Evolutionary conservation across 768 basidiomycete species (phyloP), one percentile per base, ranked within the genome.

Genomic region (Tylopilus felleus): DNA sequence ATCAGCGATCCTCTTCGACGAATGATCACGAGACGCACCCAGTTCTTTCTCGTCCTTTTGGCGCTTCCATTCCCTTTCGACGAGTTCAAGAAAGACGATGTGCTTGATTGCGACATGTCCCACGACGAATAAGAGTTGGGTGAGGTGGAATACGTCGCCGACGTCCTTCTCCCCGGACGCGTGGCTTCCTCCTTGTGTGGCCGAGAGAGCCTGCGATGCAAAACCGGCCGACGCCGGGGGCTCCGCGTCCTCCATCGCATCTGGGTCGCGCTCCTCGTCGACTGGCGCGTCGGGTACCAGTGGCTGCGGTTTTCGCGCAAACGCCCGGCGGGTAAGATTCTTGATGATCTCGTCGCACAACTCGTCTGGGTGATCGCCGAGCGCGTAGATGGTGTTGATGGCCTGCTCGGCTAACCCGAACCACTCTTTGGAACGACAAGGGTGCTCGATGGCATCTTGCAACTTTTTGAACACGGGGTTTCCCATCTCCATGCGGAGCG

Each of bases 51-150:
- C 91, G 56, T 97, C 94, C 73, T 97, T 98, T 70, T 96, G 88
- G 10, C 95, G 76, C 74, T 99, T 99, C 84, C 92, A 90, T 66
- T 99, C 96, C 33, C 95, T 76, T 69, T 99, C 97, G 21, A 98
- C 88, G 46, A 97, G 77, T 68, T 99, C 97, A 19, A 99, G 81
- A 65, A 91, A 97, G 16, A 96, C 94, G 53, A 98, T 92, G 46
- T 99, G 96, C 70, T 98, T 98, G 73, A 98, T 92, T 12, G 96
- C 93, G 27, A 96, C 90, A 68, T 98, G 97, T 0, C 97, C 97
- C 19, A 98, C 93, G 36, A 93, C 82, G 66, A 98, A 98, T 25
- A 98, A 74, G n/a, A 99, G 78, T 67, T 98, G 95, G 60, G 88
- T 90, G 27, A 99, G 80, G 58, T 87, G 83, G 67, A 97, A 97